Evolutionary conservation across 2,329 filamentous ascomycete genomes (phyloP).

Genomic region (Alternaria burnsii): DNA sequence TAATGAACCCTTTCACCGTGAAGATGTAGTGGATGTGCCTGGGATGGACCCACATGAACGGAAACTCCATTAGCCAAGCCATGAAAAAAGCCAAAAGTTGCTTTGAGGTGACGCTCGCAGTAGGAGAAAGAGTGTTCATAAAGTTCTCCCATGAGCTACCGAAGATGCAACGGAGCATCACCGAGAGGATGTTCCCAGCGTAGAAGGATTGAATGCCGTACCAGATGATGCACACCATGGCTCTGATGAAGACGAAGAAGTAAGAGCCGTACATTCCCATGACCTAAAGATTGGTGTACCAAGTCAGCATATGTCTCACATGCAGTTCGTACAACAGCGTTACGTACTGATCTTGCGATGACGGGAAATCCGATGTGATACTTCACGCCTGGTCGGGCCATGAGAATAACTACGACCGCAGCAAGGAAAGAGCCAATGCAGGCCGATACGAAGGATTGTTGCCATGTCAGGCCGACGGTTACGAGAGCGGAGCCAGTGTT

Average conservation of each 20-base stretch:
- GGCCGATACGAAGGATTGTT: slow-evolving; percentile 34
- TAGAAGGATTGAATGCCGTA: slow-evolving; percentile 45
- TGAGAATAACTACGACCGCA: slow-evolving; percentile 31
- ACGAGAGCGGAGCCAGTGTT: slow-evolving; percentile 30
- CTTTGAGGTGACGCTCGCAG: slow-evolving; percentile 44
- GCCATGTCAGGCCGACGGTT: slow-evolving; percentile 34
- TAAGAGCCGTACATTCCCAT: slow-evolving; percentile 50
- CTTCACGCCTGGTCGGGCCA: slow-evolving; percentile 35
- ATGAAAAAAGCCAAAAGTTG: slow-evolving; percentile 46
- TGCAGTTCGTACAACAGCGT: too few species aligned
- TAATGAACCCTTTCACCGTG: slow-evolving; percentile 40
- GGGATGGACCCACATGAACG: slow-evolving; percentile 47
- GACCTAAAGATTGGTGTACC: too few species aligned
- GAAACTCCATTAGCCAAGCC: slow-evolving; percentile 43
- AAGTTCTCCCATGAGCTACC: slow-evolving; percentile 49
- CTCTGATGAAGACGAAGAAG: slow-evolving; percentile 52
- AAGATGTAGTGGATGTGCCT: slow-evolving; percentile 40
- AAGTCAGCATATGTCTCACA: too few species aligned
- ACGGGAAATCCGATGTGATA: slow-evolving; percentile 36
- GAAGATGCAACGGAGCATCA: slow-evolving; percentile 52
- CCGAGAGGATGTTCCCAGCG: slow-evolving; percentile 43
- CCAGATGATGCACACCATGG: slow-evolving; percentile 51
- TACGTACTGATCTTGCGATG: slow-evolving; percentile 20
- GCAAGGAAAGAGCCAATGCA: slow-evolving; percentile 34
- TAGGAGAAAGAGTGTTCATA: slow-evolving; percentile 37